These are phyloP conservation scores for Cryphonectria radicalis DNA, from an alignment of 2,329 filamentous ascomycete genomes.

Conservation along the genomic window DNA sequence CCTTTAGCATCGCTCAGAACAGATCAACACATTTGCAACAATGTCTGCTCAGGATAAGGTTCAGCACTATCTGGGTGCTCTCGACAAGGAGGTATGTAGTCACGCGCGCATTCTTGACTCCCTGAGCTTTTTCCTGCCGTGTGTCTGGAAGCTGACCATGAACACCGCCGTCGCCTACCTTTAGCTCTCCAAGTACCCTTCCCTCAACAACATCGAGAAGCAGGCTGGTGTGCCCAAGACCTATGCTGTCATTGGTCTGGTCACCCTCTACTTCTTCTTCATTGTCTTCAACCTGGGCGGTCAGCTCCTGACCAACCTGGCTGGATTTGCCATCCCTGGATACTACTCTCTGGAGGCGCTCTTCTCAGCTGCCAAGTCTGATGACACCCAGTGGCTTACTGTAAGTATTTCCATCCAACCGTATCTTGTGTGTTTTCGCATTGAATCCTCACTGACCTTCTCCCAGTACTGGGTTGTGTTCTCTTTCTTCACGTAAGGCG, in stretches of 20 bases:
- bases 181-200: constrained; percentile 84
- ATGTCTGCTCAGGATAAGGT: constrained; percentile 80
- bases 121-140: constrained; percentile 8
- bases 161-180: constrained; percentile 30
- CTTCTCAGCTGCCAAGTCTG: constrained; percentile 71
- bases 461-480: constrained; percentile 85
- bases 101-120: constrained; percentile 15
- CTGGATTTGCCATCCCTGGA: constrained; percentile 79
- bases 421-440: background rate
- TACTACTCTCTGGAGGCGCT: constrained; percentile 84
- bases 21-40: constrained; percentile 39
- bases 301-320: constrained; percentile 84
- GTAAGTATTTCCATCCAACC: constrained; percentile 50
- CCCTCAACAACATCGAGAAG: constrained; percentile 84
- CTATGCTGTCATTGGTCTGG: constrained; percentile 78
- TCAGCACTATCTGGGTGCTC: constrained; percentile 75
- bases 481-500: constrained; percentile 71
- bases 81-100: constrained; percentile 77
- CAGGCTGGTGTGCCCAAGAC: constrained; percentile 83
- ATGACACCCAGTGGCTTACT: constrained; percentile 82
- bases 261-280: constrained; percentile 83
- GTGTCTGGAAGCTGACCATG: constrained; percentile 16
- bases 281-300: constrained; percentile 92
- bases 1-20: constrained; percentile 11
- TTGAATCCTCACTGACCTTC: constrained; percentile 40